Base-by-base conservation (phyloP, 371 early-diverging fungal genomes). In the Haplosporangium sp. region DNA sequence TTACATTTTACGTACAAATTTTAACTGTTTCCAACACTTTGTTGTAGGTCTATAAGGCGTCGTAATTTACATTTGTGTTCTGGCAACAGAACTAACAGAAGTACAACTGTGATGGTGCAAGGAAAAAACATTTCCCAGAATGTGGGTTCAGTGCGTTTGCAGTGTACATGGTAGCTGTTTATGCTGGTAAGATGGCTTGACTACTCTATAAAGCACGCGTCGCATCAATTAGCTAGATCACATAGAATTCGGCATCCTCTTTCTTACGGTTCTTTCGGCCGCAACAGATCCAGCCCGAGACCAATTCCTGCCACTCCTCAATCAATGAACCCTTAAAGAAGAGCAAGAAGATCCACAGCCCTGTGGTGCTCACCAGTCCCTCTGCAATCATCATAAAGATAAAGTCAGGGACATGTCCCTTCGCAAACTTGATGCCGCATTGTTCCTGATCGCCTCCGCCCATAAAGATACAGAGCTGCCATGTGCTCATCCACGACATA, bases 361-460 rank as follows among this genome's bases (percentile, higher is more conserved):
- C 67, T 1, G 74, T 58, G 10, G 67, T 59, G 18, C 59, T 62
- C n/a, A 68, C 62, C 52, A 73, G 46, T 1, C 62, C 47, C 43
- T 73, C 73, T 1, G 73, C 57, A 16, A 67, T 42, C 67, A 74
- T 67, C 74, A 74, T 74, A 13, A 74, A 63, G 52, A 67, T 13
- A 20, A 73, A 62, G 16, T 61, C 47, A 0, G 73, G 69, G 1
- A 74, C 60, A 54, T 67, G 51, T 1, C 68, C 68, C 20, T 36
- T 50, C 5, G 74, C 68, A 43, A 59, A 68, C 67, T 50, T 52
- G 20, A 59, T 14, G 3, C 63, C 63, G 37, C 68, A 73, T 8
- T 53, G 45, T 11, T 73, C 74, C 29, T 73, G 74, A 12, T 47
- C 21, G 21, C 59, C 59, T 8, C 46, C 58, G 8, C 59, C 54